A percentile compares a stretch with the other conserved stretches of the same genome.
These are phyloP conservation scores for Pseudocercospora musae DNA, from an alignment of 2,329 filamentous ascomycete species.

Conservation along the genomic window DNA sequence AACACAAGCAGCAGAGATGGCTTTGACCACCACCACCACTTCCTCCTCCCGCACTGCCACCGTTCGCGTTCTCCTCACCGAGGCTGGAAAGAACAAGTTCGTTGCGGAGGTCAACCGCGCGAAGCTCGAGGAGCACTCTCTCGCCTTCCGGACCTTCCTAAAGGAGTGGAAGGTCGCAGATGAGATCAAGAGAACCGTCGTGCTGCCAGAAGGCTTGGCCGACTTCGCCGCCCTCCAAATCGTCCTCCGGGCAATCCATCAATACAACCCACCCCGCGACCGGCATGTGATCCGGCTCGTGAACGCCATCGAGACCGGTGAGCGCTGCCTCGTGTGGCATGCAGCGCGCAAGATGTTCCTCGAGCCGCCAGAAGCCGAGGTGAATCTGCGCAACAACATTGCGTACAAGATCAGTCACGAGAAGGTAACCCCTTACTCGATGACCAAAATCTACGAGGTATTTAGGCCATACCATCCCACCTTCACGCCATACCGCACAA, in stretches of 20 bases:
- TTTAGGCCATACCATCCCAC: not conserved
- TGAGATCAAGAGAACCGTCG: not conserved
- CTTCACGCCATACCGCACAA: not conserved
- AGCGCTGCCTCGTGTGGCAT: slow-evolving; percentile 7
- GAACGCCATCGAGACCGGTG: not conserved
- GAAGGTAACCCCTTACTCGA: slow-evolving; percentile 1
- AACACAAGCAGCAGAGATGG: not conserved
- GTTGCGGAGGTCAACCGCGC: not conserved
- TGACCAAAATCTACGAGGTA: slow-evolving; percentile 2
- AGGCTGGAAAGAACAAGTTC: not conserved
- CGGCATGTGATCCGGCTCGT: not conserved
- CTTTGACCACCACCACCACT: not conserved
- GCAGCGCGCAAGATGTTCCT: slow-evolving; percentile 3
- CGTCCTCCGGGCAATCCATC: slow-evolving; percentile 5
- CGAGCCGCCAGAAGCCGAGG: not conserved
- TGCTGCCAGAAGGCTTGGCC: slow-evolving; percentile 1
- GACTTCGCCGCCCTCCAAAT: slow-evolving; percentile 4
- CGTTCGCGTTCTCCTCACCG: not conserved
- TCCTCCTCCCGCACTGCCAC: not conserved
- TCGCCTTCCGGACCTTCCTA: slow-evolving; percentile 2
- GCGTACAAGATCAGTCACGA: slow-evolving; percentile 4
- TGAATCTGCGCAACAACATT: not conserved
- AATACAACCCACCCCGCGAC: not conserved
- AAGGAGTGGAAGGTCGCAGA: not conserved
- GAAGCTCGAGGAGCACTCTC: slow-evolving; percentile 1